These are phyloP conservation scores for Cairneyella variabilis DNA, from an alignment of 495 filamentous ascomycete genomes.

Conservation along the genomic window DNA sequence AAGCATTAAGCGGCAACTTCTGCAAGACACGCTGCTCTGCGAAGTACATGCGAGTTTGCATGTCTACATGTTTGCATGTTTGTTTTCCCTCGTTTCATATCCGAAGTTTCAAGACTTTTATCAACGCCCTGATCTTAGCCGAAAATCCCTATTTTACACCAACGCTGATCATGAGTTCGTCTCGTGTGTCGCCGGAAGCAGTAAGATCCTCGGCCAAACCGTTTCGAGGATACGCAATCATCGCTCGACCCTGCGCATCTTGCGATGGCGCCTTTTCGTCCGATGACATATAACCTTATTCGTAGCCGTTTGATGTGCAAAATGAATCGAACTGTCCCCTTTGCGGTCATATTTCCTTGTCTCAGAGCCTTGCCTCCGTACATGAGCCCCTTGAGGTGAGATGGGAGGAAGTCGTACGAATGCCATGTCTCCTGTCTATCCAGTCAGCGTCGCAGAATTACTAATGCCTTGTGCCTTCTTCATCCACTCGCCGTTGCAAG, in stretches of 20 bases:
- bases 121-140: neutral
- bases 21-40: neutral
- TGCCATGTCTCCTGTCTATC: too few relatives aligned
- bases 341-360: neutral
- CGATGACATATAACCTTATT: slow-evolving; percentile 4
- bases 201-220: neutral
- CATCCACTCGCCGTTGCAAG: neutral
- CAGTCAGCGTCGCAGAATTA: too few relatives aligned
- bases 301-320: neutral
- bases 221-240: neutral
- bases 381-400: too few relatives aligned
- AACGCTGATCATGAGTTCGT: neutral
- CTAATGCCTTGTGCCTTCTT: neutral
- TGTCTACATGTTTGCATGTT: too few relatives aligned
- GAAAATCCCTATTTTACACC: neutral
- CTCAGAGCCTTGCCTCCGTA: too few relatives aligned
- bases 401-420: neutral
- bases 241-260: too few relatives aligned
- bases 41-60: neutral
- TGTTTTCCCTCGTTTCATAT: too few relatives aligned
- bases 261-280: too few relatives aligned
- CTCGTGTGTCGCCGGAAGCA: neutral
- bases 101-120: too few relatives aligned
- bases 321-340: slow-evolving; percentile 1
- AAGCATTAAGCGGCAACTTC: neutral